Percentiles rank a stretch among this genome's conserved stretches.
Evolutionary conservation across 2,329 filamentous ascomycete genomes (phyloP).

Genomic region (Verticillium isaacii): DNA sequence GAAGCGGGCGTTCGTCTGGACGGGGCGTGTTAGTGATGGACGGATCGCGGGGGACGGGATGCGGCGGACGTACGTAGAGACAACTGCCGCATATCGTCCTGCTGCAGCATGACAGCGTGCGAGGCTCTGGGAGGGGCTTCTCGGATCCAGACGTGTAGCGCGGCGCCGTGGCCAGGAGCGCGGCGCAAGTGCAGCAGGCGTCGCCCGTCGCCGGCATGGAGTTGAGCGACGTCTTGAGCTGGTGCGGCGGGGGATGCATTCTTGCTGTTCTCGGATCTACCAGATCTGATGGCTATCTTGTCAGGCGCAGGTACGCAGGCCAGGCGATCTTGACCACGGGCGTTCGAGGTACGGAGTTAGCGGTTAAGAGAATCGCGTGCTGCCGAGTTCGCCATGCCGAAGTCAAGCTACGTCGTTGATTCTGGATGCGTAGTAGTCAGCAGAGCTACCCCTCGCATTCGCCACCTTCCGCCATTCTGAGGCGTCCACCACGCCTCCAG

Average conservation of each 20-base stretch:
- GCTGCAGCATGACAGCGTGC: slow-evolving; percentile 63
- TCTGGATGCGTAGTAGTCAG: neutral
- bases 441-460: neutral
- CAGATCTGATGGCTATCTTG: neutral
- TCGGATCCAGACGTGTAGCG: slow-evolving; percentile 49
- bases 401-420: neutral
- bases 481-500: no score
- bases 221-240: neutral
- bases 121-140: slow-evolving; percentile 56
- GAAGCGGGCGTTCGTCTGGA: slow-evolving; percentile 62
- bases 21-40: slow-evolving; percentile 4
- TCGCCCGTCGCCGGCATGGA: slow-evolving; percentile 12
- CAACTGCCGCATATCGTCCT: slow-evolving; percentile 69
- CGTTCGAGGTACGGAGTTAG: neutral
- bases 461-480: neutral
- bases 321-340: neutral
- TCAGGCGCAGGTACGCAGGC: neutral
- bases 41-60: neutral
- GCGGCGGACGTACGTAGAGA: slow-evolving; percentile 46
- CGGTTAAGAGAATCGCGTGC: neutral
- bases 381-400: neutral
- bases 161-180: slow-evolving; percentile 50
- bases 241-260: neutral
- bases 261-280: no score
- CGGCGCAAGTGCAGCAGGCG: slow-evolving; percentile 68